Conservation (phyloP, 352 stramenopile genomes). For the Phytophthora pini region DNA sequence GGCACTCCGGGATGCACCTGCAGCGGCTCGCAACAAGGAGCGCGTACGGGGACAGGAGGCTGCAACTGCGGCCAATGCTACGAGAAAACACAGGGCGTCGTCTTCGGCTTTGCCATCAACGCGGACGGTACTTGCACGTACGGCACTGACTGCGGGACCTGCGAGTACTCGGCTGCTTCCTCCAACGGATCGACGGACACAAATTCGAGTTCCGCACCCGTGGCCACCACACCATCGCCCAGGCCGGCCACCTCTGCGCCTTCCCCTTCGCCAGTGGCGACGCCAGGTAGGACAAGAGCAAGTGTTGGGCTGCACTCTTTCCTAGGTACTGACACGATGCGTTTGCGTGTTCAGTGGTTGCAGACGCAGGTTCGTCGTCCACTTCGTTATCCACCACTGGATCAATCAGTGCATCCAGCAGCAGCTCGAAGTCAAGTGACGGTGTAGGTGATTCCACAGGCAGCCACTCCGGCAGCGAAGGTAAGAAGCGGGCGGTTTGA, state of each 20-base stretch:
- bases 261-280: background rate
- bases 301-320: background rate
- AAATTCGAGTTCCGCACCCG: background rate
- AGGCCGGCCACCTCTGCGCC: conserved; percentile 8
- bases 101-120: conserved; percentile 41
- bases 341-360: conserved; percentile 12
- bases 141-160: conserved; percentile 39
- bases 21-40: conserved; percentile 30
- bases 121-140: conserved; percentile 34
- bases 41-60: conserved; percentile 21
- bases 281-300: conserved; percentile 19
- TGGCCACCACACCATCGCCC: background rate
- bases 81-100: conserved; percentile 23
- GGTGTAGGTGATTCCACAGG: conserved; percentile 3
- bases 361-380: conserved; percentile 10
- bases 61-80: conserved; percentile 60
- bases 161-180: conserved; percentile 21
- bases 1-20: conserved; percentile 41
- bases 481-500: conserved; percentile 5
- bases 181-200: background rate
- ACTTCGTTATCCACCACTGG: conserved; percentile 8
- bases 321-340: background rate
- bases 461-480: conserved; percentile 16
- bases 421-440: conserved; percentile 6
- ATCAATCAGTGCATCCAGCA: conserved; percentile 13